Percentiles rank a stretch among this genome's conserved stretches.
phyloP scores from a whole-genome alignment of 2,329 filamentous ascomycete species.

The Aspergillus tubingensis region DNA sequence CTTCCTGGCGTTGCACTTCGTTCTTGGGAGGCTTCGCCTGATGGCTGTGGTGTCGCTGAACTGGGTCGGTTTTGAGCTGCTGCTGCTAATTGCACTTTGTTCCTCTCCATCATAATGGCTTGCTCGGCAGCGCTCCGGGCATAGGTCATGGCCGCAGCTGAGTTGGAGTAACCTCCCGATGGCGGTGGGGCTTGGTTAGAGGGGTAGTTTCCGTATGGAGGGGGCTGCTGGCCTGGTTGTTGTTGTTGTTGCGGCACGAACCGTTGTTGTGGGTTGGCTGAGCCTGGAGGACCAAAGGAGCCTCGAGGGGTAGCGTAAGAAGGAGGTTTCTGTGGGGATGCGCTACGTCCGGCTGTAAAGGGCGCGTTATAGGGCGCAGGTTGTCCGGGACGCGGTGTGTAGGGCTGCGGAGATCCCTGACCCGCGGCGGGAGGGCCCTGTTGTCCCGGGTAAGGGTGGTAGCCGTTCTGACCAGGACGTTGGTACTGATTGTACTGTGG shows the following conservation, averaged over 20 bases:
- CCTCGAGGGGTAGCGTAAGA: conserved; percentile 36
- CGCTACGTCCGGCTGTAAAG: conserved; percentile 28
- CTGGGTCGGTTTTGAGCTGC: conserved; percentile 30
- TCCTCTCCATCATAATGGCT: conserved; percentile 41
- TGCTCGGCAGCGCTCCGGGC: conserved; percentile 44
- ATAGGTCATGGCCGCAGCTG: conserved; percentile 38
- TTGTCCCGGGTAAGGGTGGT: conserved; percentile 32
- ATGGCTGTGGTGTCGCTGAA: conserved; percentile 38
- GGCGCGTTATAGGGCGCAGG: conserved; percentile 33
- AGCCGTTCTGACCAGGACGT: conserved; percentile 42
- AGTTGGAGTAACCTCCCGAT: conserved; percentile 37
- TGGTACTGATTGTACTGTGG: conserved; percentile 42
- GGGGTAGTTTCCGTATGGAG: conserved; percentile 31
- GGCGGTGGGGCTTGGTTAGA: conserved; percentile 33
- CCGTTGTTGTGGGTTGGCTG: conserved; percentile 33
- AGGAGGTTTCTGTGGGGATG: conserved; percentile 38
- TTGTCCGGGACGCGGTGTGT: conserved; percentile 39
- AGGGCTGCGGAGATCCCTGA: conserved; percentile 39
- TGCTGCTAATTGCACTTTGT: conserved; percentile 39
- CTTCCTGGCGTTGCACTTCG: conserved; percentile 38
- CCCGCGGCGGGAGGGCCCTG: conserved; percentile 30
- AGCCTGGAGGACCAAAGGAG: conserved; percentile 36
- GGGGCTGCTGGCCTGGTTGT: conserved; percentile 29
- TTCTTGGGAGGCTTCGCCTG: conserved; percentile 35
- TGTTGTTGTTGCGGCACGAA: conserved; percentile 29